phyloP scores from a whole-genome alignment of 371 early-diverging fungal species.

The Lichtheimia hyalospora region DNA sequence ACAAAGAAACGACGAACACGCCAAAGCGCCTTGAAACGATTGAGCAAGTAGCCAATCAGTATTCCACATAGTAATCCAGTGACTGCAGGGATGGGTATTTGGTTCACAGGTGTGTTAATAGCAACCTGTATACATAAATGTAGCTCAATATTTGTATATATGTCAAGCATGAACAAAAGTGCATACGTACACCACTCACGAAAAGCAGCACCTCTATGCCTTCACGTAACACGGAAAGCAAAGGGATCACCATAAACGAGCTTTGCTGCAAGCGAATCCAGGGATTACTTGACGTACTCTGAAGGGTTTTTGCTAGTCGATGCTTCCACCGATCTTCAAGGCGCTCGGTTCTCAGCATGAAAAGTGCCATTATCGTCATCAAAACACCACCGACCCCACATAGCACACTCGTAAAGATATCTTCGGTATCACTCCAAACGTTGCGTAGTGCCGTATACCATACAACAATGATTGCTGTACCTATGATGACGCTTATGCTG shows the following conservation, averaged over 20 bases:
- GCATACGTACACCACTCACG: constrained; percentile 75
- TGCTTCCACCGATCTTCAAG: constrained; percentile 72
- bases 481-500: constrained; percentile 61
- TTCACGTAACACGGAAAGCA: constrained; percentile 80
- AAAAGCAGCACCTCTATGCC: constrained; percentile 82
- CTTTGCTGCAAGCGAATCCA: constrained; percentile 37
- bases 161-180: constrained; percentile 53
- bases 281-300: constrained; percentile 19
- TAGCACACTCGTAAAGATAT: constrained; percentile 80
- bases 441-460: constrained; percentile 52
- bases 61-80: constrained; percentile 68
- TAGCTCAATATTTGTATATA: constrained; percentile 55
- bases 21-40: constrained; percentile 68
- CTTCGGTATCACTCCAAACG: constrained; percentile 65
- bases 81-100: constrained; percentile 79
- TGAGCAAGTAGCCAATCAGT: constrained; percentile 68
- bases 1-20: constrained; percentile 76
- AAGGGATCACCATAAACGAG: constrained; percentile 73
- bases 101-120: constrained; percentile 56
- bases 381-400: constrained; percentile 64
- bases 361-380: constrained; percentile 71
- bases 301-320: constrained; percentile 56
- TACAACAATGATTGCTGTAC: constrained; percentile 68
- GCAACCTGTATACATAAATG: constrained; percentile 64
- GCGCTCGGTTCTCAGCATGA: constrained; percentile 69